Evolutionary conservation across 805 yeast genomes (phyloP), one percentile per base, ranked within the genome.

Genomic region (Ogataea parapolymorpha): DNA sequence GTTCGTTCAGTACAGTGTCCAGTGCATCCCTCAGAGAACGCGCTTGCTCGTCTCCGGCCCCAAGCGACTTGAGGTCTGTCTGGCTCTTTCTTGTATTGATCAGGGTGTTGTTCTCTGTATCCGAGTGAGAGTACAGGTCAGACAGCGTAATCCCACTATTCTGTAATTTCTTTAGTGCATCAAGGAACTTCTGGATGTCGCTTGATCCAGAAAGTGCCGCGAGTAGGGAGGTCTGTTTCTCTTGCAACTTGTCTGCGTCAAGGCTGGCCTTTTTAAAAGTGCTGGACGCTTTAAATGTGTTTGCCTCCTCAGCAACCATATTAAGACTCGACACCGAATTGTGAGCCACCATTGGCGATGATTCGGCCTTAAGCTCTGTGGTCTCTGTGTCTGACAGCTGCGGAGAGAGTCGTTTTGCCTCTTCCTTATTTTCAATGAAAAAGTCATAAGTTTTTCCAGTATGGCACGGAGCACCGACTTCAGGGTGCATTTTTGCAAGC

Each of bases 101-200:
- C 32, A 32, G 33, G 3, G 55, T 51, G 26, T 48, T 48, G 26
- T 27, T 37, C 17, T 42, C 32, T 5, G 54, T 48, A n/a, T 23
- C 23, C 7, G 26, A 41, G 14, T 26, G 18, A 15, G 40, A 32
- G 28, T 56, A 63, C 22, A 56, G 44, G 20, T 65, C 66, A 25
- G 65, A 62, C n/a, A 73, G 43, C 14, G 66, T 55, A 12, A 71
- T 62, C 4, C 77, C 77, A 23, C 61, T 57, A 7, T 51, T 56
- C 42, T 70, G 71, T 44, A 74, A 46, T 24, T 55, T 57, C 41
- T 70, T 70, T 41, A 74, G 48, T 23, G 63, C 61, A 33, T 65
- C 66, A 32, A 74, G 54, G 5, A 67, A 61, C 14, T 60, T 61
- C 8, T 67, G 55, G 11, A 72, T 61, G 20, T 66, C 62, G 4